Conservation (phyloP, 1,284 basidiomycete species). For the Sanghuangporus baumii region DNA sequence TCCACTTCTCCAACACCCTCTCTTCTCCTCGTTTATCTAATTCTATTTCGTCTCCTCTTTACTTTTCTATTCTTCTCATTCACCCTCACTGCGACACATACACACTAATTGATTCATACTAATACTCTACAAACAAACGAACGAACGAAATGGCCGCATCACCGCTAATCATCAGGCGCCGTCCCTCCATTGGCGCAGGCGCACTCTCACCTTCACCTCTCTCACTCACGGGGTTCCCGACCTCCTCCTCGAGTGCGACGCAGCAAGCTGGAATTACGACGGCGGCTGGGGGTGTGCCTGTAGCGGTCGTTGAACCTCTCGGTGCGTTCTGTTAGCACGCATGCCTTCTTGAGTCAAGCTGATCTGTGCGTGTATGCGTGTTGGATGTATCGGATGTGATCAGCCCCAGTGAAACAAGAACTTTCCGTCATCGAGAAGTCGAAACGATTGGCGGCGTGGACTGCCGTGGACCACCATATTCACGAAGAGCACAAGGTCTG, state of each 20-base stretch:
- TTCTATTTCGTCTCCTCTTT: neutral
- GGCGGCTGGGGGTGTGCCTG: neutral
- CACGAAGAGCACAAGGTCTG: conserved; percentile 77
- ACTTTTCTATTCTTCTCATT: neutral
- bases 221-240: neutral
- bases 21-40: neutral
- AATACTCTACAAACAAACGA: neutral
- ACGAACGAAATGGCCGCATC: neutral
- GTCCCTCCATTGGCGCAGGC: neutral
- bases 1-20: too few species aligned
- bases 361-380: too few species aligned
- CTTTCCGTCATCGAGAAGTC: conserved; percentile 60
- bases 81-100: neutral
- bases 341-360: too few species aligned
- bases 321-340: conserved; percentile 11
- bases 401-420: conserved; percentile 14
- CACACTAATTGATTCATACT: neutral
- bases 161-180: neutral
- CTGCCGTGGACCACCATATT: conserved; percentile 91
- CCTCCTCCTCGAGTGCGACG: neutral
- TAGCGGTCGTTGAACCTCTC: conserved; percentile 17
- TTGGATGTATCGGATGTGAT: too few species aligned
- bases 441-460: conserved; percentile 89
- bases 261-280: neutral
- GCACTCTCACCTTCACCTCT: neutral